Percentiles rank a stretch among this genome's conserved stretches.
Evolutionary conservation across 331 rosid genomes (phyloP).

Genomic region (Malus hybrid): DNA sequence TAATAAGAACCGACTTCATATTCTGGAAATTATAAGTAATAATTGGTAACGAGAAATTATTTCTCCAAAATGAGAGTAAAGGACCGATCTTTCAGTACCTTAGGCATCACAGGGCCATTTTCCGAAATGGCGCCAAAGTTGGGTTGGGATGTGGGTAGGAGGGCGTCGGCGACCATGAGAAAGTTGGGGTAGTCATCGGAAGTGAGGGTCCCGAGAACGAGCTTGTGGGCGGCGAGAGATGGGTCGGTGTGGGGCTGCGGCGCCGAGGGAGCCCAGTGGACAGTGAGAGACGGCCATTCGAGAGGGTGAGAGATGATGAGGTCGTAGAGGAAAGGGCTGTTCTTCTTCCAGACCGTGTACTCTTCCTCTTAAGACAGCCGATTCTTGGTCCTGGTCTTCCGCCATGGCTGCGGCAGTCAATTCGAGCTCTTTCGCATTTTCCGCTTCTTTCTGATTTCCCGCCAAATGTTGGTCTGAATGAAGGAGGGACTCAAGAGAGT

Average conservation of each 20-base stretch:
- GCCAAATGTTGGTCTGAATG: conserved; percentile 5
- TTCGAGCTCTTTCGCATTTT: not conserved
- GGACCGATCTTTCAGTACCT: conserved; percentile 23
- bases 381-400: conserved; percentile 34
- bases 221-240: conserved; percentile 52
- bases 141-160: conserved; percentile 43
- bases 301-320: conserved; percentile 68
- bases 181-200: conserved; percentile 50
- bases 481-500: not conserved
- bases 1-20: not conserved
- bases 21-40: not conserved
- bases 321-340: conserved; percentile 73
- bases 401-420: conserved; percentile 33
- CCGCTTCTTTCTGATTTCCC: conserved; percentile 6
- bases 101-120: conserved; percentile 35
- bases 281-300: conserved; percentile 93
- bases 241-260: conserved; percentile 38
- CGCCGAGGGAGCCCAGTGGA: conserved; percentile 60
- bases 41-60: not conserved
- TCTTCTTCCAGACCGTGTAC: conserved; percentile 80
- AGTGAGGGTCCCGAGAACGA: conserved; percentile 78
- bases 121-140: conserved; percentile 14
- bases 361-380: conserved; percentile 52
- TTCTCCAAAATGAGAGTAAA: not conserved
- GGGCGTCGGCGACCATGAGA: conserved; percentile 63